A percentile compares a stretch with the other conserved stretches of the same genome.
Conservation (phyloP, 2,329 filamentous ascomycete species). For the Gyromitra esculenta region DNA sequence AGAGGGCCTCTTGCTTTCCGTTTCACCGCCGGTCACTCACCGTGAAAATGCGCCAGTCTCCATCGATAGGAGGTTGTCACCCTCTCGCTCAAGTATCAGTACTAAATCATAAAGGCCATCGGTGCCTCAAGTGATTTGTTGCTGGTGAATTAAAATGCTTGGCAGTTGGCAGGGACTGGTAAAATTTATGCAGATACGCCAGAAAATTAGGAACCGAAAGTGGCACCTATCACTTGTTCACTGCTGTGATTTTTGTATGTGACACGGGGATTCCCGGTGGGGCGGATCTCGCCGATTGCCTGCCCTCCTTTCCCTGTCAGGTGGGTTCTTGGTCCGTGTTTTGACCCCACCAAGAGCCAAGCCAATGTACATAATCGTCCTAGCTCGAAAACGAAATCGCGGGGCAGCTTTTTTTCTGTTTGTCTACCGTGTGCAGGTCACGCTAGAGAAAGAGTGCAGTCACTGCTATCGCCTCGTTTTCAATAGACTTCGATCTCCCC, state of each 20-base stretch:
- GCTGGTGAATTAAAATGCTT: background rate
- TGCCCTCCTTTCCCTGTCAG: background rate
- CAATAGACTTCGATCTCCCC: slow-evolving; percentile 21
- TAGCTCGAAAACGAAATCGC: slow-evolving; percentile 42
- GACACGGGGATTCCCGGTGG: slow-evolving; percentile 6
- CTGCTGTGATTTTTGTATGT: background rate
- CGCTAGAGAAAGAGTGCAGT: slow-evolving; percentile 15
- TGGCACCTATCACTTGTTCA: too few species aligned
- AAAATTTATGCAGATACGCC: too few species aligned
- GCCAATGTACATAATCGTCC: slow-evolving; percentile 28
- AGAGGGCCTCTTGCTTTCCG: too few species aligned
- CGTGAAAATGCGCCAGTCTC: too few species aligned
- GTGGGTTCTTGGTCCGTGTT: background rate
- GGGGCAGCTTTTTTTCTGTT: slow-evolving; percentile 42
- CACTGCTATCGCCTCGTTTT: slow-evolving; percentile 9
- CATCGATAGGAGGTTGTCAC: too few species aligned
- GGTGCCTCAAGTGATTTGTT: too few species aligned
- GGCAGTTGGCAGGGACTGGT: too few species aligned
- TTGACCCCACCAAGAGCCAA: slow-evolving; percentile 23
- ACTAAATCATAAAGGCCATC: too few species aligned
- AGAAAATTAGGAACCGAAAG: background rate
- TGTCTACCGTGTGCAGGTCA: slow-evolving; percentile 18
- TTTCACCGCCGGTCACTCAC: too few species aligned
- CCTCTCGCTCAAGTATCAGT: too few species aligned
- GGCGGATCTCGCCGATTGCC: slow-evolving; percentile 43